Conservation (phyloP, 768 basidiomycete species). For the Pholiota molesta region DNA sequence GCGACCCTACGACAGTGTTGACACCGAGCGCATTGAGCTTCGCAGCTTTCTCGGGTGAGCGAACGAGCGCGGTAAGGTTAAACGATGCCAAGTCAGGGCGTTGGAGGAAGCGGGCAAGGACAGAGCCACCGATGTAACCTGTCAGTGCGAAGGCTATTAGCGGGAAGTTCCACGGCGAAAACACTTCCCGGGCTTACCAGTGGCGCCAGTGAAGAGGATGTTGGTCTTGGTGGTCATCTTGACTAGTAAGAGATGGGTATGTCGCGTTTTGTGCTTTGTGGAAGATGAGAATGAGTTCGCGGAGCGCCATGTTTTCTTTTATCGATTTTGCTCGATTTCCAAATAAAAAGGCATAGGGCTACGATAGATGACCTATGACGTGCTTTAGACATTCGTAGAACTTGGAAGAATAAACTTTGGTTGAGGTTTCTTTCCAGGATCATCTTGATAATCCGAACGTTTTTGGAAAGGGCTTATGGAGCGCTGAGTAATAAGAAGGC, state of each 20-base stretch:
- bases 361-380: too few species aligned
- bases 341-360: too few species aligned
- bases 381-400: too few species aligned
- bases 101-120: constrained; percentile 44
- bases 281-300: not conserved
- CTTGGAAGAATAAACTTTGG: too few species aligned
- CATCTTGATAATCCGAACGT: too few species aligned
- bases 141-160: not conserved
- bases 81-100: constrained; percentile 37
- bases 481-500: too few species aligned
- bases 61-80: constrained; percentile 48
- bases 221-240: constrained; percentile 30
- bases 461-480: too few species aligned
- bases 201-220: constrained; percentile 49
- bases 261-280: not conserved
- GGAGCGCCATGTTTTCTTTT: too few species aligned
- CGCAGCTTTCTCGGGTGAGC: constrained; percentile 46
- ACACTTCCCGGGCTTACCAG: constrained; percentile 31
- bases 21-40: constrained; percentile 41
- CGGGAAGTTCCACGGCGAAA: not conserved
- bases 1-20: constrained; percentile 44
- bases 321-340: too few species aligned
- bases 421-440: too few species aligned
- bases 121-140: constrained; percentile 54
- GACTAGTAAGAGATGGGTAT: not conserved